phyloP scores from a whole-genome alignment of 2,329 filamentous ascomycete genomes.

The Basipetospora chlamydospora region DNA sequence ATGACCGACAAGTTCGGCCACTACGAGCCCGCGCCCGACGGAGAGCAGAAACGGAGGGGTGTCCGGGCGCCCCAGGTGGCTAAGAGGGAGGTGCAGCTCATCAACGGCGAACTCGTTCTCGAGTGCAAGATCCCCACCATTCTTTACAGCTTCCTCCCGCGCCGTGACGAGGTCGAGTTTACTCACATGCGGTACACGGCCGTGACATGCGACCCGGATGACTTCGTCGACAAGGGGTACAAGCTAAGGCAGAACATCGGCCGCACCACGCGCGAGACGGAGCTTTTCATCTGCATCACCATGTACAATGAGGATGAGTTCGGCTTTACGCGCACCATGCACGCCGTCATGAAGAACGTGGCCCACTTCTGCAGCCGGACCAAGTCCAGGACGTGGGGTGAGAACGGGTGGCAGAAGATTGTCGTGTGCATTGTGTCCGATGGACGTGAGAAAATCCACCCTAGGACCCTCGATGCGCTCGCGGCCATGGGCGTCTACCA shows the following conservation, averaged over 20 bases:
- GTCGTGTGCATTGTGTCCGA: conserved; percentile 95
- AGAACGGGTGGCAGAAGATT: conserved; percentile 97
- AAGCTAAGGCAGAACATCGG: conserved; percentile 87
- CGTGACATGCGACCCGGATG: conserved; percentile 93
- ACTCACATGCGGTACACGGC: conserved; percentile 98
- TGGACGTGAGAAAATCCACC: conserved; percentile 79
- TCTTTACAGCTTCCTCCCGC: conserved; percentile 87
- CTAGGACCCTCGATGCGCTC: conserved; percentile 80
- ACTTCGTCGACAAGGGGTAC: conserved; percentile 79
- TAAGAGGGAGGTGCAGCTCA: conserved; percentile 85
- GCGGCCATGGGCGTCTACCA: conserved; percentile 98
- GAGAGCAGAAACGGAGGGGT: conserved; percentile 75
- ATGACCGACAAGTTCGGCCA: conserved; percentile 51
- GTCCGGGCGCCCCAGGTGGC: conserved; percentile 77
- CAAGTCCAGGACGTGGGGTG: conserved; percentile 91
- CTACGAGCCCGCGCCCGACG: conserved; percentile 77
- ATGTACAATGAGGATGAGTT: conserved; percentile 99
- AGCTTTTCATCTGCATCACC: conserved; percentile 90
- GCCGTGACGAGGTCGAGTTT: conserved; percentile 87
- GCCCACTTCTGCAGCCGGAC: conserved; percentile 87
- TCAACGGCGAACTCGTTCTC: conserved; percentile 93
- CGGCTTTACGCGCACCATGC: conserved; percentile 93
- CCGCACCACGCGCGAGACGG: conserved; percentile 70
- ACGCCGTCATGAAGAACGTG: conserved; percentile 97
- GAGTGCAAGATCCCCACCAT: conserved; percentile 99